Percentiles rank a stretch among this genome's conserved stretches.
Conservation (phyloP, 768 basidiomycete species). For the Suillus americanus region DNA sequence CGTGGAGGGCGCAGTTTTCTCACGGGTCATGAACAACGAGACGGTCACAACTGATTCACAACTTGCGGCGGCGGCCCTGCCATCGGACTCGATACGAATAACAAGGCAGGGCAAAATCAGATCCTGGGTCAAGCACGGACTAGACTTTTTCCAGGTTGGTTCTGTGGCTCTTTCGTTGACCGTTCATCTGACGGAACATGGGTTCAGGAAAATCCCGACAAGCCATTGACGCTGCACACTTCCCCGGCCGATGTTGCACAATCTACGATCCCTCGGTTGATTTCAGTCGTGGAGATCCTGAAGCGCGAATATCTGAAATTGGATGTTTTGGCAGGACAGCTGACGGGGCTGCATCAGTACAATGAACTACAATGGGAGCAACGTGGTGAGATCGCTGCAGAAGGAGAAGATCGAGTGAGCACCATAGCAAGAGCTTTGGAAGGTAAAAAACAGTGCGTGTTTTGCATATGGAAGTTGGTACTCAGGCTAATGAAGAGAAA, state of each 20-base stretch:
- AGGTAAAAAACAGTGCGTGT: conserved; percentile 60
- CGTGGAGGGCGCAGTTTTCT: neutral
- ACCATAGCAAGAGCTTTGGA: conserved; percentile 42
- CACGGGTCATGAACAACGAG: neutral
- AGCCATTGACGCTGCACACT: conserved; percentile 59
- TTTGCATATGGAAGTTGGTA: neutral
- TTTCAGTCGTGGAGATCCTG: conserved; percentile 81
- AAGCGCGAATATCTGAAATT: conserved; percentile 77
- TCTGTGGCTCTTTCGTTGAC: neutral
- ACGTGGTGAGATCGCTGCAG: conserved; percentile 22
- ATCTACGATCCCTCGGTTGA: conserved; percentile 56
- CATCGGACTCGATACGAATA: conserved; percentile 46
- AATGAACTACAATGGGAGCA: conserved; percentile 61
- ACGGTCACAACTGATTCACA: neutral
- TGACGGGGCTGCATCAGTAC: conserved; percentile 71
- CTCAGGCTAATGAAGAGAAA: conserved; percentile 23
- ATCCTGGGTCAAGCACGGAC: conserved; percentile 50
- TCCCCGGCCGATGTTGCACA: conserved; percentile 41
- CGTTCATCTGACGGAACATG: conserved; percentile 3
- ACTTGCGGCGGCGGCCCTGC: neutral
- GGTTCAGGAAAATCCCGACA: conserved; percentile 45
- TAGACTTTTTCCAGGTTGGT: conserved; percentile 54
- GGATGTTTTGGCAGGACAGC: conserved; percentile 39
- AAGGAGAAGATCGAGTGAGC: conserved; percentile 31
- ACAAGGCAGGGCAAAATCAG: conserved; percentile 57